These are phyloP conservation scores for Fusarium sp. DNA, from an alignment of 2,329 filamentous ascomycete species.

Conservation along the genomic window DNA sequence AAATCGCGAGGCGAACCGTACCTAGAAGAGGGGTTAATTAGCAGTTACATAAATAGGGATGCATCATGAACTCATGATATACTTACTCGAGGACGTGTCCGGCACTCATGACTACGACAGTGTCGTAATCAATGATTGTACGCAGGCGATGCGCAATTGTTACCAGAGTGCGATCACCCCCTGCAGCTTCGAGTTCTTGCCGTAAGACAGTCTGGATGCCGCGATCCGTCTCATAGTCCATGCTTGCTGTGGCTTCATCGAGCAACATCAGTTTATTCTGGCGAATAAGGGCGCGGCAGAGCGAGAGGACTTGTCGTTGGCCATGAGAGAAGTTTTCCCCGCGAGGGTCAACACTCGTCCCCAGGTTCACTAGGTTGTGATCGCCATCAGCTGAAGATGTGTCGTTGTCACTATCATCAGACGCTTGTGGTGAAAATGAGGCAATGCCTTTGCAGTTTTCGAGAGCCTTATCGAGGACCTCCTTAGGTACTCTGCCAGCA, in stretches of 20 bases:
- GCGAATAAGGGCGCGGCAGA: slow-evolving; percentile 67
- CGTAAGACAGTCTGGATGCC: slow-evolving; percentile 67
- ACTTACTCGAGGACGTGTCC: slow-evolving; percentile 66
- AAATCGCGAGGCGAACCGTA: slow-evolving; percentile 61
- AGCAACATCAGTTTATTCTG: slow-evolving; percentile 67
- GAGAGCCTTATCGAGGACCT: slow-evolving; percentile 68
- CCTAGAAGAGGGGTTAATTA: slow-evolving; percentile 45
- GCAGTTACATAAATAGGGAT: not conserved
- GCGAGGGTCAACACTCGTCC: slow-evolving; percentile 63
- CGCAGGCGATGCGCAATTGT: slow-evolving; percentile 69
- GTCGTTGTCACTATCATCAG: slow-evolving; percentile 49
- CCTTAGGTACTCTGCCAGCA: slow-evolving; percentile 66
- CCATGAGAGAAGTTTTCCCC: slow-evolving; percentile 69
- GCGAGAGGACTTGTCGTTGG: slow-evolving; percentile 69
- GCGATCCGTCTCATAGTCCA: slow-evolving; percentile 69
- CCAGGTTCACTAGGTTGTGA: slow-evolving; percentile 51
- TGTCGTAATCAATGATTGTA: slow-evolving; percentile 71
- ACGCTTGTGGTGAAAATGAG: slow-evolving; percentile 59
- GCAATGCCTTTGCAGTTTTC: slow-evolving; percentile 71
- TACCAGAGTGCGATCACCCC: slow-evolving; percentile 64
- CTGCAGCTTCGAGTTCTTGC: slow-evolving; percentile 59
- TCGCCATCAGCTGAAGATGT: slow-evolving; percentile 31
- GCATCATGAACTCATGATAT: not conserved
- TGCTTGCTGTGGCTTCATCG: slow-evolving; percentile 70
- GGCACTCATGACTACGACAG: slow-evolving; percentile 67